phyloP scores from a whole-genome alignment of 83 land plant species.

The Thuja plicata region DNA sequence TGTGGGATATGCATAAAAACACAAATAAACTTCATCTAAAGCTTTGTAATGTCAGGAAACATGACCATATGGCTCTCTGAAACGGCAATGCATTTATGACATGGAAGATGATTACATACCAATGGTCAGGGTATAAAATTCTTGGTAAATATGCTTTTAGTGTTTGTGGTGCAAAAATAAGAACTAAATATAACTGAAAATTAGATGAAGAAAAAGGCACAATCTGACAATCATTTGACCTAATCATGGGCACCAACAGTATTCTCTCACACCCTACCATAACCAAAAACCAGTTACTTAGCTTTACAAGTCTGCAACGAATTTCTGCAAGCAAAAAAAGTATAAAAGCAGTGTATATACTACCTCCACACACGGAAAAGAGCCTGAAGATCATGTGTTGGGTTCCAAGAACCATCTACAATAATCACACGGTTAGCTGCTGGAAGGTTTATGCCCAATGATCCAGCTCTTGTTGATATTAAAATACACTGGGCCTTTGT shows the following conservation, averaged over 20 bases:
- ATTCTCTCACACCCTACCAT: neutral
- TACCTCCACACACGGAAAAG: constrained; percentile 98
- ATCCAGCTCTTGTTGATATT: constrained; percentile 96
- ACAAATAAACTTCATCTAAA: no score
- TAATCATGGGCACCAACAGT: neutral
- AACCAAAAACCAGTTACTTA: neutral
- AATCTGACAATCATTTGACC: neutral
- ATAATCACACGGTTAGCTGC: constrained; percentile 97
- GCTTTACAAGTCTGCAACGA: neutral
- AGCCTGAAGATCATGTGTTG: constrained; percentile 98
- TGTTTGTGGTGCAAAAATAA: neutral
- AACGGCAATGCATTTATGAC: no score
- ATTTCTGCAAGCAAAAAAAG: neutral
- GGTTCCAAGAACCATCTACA: constrained; percentile 99
- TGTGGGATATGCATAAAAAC: no score
- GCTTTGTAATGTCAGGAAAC: no score
- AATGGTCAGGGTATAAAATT: no score
- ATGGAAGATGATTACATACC: no score
- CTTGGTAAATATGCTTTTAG: neutral
- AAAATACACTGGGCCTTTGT: constrained; percentile 79
- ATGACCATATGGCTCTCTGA: no score
- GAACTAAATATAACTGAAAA: neutral
- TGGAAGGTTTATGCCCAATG: constrained; percentile 92
- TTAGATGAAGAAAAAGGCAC: neutral
- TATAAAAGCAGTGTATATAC: neutral